Evolutionary conservation across 441 rosid species (phyloP).

Genomic region (Mallotus repandus): DNA sequence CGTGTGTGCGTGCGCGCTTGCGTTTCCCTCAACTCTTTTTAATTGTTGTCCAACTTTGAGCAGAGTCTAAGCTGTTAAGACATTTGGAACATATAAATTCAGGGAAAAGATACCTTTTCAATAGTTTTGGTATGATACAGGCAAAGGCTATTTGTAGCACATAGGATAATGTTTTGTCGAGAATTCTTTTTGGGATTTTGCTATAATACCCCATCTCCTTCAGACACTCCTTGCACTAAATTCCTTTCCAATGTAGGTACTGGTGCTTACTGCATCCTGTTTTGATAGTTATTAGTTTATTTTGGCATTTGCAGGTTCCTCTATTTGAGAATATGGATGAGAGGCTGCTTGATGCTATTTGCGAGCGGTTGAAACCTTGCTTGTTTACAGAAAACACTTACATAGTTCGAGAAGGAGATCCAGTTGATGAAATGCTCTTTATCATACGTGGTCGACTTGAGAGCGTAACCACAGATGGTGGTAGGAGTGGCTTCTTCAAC

Average conservation of each 20-base stretch:
- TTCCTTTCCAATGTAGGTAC: neutral
- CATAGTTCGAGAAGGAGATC: constrained; percentile 93
- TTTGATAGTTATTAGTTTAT: neutral
- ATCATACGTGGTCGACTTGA: constrained; percentile 94
- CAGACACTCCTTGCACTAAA: neutral
- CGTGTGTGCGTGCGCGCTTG: too few relatives aligned
- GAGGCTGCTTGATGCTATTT: constrained; percentile 88
- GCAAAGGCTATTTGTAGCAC: neutral
- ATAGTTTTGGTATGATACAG: neutral
- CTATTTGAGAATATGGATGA: constrained; percentile 90
- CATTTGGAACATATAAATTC: neutral
- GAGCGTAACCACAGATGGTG: constrained; percentile 95
- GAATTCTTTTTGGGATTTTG: neutral
- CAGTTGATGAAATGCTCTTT: constrained; percentile 97
- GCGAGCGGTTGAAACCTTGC: constrained; percentile 88
- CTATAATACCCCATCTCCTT: neutral
- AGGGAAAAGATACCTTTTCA: neutral
- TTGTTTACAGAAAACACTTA: constrained; percentile 79
- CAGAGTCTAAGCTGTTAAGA: neutral
- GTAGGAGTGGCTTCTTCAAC: constrained; percentile 94
- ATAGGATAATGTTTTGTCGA: neutral
- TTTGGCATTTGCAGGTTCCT: constrained; percentile 62
- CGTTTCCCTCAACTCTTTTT: neutral
- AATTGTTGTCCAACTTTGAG: neutral
- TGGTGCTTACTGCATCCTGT: neutral